These are phyloP conservation scores for Cicer bijugum DNA, from an alignment of 306 rosid species.

Conservation along the genomic window DNA sequence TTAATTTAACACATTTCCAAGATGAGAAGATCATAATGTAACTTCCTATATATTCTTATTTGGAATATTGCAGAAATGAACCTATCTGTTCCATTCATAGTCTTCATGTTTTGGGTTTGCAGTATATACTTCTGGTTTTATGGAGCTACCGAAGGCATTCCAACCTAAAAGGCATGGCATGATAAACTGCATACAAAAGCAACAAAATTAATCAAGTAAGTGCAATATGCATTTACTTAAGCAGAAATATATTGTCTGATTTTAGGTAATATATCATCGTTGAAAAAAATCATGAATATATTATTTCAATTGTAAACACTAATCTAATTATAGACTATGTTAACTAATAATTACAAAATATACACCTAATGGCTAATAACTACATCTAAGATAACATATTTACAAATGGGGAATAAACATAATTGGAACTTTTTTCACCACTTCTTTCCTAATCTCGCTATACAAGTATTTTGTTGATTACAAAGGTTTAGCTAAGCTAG, in stretches of 20 bases:
- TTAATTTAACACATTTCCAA: slow-evolving; percentile 16
- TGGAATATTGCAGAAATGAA: slow-evolving; percentile 17
- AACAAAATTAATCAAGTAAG: slow-evolving; percentile 20
- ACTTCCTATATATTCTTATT: background rate
- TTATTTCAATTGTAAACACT: background rate
- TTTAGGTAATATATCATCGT: background rate
- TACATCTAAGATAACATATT: background rate
- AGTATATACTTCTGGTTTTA: slow-evolving; percentile 8
- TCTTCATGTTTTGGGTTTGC: slow-evolving; percentile 62
- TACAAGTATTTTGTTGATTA: background rate
- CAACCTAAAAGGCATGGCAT: slow-evolving; percentile 84
- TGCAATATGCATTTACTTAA: background rate
- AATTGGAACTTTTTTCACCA: background rate
- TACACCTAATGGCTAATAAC: background rate
- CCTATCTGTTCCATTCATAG: slow-evolving; percentile 65
- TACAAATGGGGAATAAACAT: background rate
- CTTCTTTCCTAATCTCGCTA: background rate
- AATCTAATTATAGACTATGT: background rate
- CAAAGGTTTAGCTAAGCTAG: slow-evolving; percentile 1
- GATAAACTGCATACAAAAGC: slow-evolving; percentile 63
- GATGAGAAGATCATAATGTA: slow-evolving; percentile 27
- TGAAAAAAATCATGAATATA: background rate
- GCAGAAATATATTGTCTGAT: background rate
- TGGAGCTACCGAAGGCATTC: slow-evolving; percentile 67
- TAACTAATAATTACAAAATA: background rate